Base-by-base conservation (phyloP, 768 basidiomycete species). In the Collybiopsis luxurians region DNA sequence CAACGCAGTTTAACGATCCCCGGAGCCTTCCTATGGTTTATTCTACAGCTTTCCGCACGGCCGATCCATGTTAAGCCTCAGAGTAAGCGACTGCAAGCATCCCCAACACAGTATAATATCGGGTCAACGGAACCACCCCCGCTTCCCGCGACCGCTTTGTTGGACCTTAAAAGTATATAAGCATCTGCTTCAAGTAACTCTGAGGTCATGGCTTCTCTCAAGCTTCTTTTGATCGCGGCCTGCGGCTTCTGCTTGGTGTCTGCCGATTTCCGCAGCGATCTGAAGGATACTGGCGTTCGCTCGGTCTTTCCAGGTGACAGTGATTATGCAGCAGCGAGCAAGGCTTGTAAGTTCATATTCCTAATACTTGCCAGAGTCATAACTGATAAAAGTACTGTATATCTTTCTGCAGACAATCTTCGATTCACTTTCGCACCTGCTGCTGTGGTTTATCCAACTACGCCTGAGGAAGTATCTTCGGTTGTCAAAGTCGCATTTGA, bases 361-460 rank as follows among this genome's bases (percentile, higher is more conserved):
- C 38, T 15, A 7, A 21, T 28, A 1, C 26, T 52, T 15, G 1
- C 31, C 36, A 31, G 39, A 12, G 13, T n/a, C n/a, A n/a, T n/a
- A n/a, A n/a, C n/a, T n/a, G 2, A 42, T 15, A 19, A n/a, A 11
- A 17, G 6, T 13, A 28, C 30, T 38, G 19, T n/a, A n/a, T n/a
- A n/a, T 26, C 3, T 43, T n/a, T 48, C 4, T 31, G 28, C 47
- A 80, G 79, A 66, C 61, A 79, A 79, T 57, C 62, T 68, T 4
- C 69, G 77, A n/a, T 78, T 73, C 56, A 63, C 68, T 9, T 68
- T 75, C 50, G 52, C 73, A 15, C 79, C 79, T 1, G 65, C 68
- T 9, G 74, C 71, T 0, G 63, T 79, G 9, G 67, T 75, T 0
- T 77, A 67, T 57, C 77, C 76, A 0, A 67, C 61, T 3, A 71